Evolutionary conservation across 2,329 filamentous ascomycete genomes (phyloP), one percentile per base, ranked within the genome.

Genomic region (Fusarium nematophilum): DNA sequence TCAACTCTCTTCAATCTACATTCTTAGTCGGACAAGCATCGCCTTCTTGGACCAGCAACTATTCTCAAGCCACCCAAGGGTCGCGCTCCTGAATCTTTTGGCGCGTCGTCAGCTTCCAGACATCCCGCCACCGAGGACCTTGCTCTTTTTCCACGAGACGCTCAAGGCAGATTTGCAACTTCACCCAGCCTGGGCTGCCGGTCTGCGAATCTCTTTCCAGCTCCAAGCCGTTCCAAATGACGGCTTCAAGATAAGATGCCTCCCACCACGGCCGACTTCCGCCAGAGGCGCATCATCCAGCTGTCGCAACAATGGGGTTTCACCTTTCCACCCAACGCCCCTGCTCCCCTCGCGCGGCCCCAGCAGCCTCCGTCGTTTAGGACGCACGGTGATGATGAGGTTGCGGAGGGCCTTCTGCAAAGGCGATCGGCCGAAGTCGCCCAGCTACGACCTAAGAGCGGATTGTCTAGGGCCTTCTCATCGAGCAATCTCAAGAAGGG

Each of bases 361-460:
- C 72, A 74, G 39, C 73, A 75, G 26, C 72, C 77, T 1, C 75
- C 77, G 4, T 77, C 76, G 5, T 79, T 80, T 60, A 77, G 79
- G 43, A 79, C 77, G 2, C 67, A 81, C 1, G 75, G 76, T 48
- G 84, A 86, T 60, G 82, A 86, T 43, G 69, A 76, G 21, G 70
- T 75, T 4, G 84, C 83, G n/a, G 84, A 87, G 47, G 80, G 83
- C 27, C 74, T 86, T 25, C 74, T 87, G 47, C 81, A 81, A 62
- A 77, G 77, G 18, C 79, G 79, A 44, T 74, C 73, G 3, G 64
- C 68, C 9, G 75, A 78, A 30, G 58, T 71, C 8, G 70, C 75
- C 23, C 74, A 73, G 46, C 59, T 68, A 5, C 73, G 76, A 7
- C 73, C 73, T 49, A 80, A 79, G 56, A 75, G 73, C 49, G 70